phyloP scores from a whole-genome alignment of 441 rosid genomes.

The Melastoma candidum region DNA sequence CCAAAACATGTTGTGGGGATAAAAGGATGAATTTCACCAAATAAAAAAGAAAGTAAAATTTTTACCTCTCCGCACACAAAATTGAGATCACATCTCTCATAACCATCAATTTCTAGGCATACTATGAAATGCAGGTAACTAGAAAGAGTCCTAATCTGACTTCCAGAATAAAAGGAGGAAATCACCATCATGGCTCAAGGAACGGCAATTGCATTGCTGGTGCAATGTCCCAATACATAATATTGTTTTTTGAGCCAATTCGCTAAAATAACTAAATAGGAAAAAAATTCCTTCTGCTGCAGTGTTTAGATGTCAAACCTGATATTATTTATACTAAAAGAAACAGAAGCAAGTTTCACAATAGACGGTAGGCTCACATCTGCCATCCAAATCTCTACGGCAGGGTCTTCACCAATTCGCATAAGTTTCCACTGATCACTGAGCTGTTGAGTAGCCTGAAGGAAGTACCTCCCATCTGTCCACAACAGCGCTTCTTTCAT shows the following conservation, averaged over 20 bases:
- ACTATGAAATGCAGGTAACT: too few species aligned
- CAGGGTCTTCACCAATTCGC: conserved; percentile 90
- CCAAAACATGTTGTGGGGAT: conserved; percentile 4
- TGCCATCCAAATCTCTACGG: conserved; percentile 71
- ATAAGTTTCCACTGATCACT: conserved; percentile 77
- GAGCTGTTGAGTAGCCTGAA: conserved; percentile 78
- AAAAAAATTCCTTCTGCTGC: neutral
- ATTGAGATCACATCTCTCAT: too few species aligned
- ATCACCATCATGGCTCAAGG: too few species aligned
- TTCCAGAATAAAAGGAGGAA: too few species aligned
- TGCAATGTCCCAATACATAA: too few species aligned
- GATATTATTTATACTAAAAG: neutral
- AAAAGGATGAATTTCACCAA: neutral
- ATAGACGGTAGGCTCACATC: conserved; percentile 39
- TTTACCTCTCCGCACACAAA: too few species aligned
- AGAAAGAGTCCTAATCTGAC: too few species aligned
- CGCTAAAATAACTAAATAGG: neutral
- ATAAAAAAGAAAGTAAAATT: neutral
- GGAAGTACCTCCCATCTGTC: conserved; percentile 93
- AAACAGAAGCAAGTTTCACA: neutral
- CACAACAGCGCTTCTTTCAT: conserved; percentile 64
- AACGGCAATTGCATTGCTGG: too few species aligned
- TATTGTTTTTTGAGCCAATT: too few species aligned
- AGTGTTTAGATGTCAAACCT: too few species aligned
- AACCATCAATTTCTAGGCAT: too few species aligned